Evolutionary conservation across 1,284 basidiomycete genomes (phyloP).

Genomic region (Austroboletus rostrupii): DNA sequence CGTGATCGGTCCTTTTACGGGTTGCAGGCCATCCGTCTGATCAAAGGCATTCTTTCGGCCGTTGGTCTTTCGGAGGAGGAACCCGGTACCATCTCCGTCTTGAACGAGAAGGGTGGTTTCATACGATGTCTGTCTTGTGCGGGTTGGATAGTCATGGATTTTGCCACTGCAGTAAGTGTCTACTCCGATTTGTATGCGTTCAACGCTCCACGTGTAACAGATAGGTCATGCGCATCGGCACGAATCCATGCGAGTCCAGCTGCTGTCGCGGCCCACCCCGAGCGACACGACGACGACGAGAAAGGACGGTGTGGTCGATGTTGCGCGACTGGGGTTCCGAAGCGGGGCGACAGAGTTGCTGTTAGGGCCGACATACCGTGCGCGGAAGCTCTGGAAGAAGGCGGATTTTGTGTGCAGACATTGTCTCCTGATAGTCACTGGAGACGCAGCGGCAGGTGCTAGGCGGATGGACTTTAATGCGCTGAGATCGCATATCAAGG

Average conservation of each 20-base stretch:
- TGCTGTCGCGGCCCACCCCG: conserved; percentile 20
- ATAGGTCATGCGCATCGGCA: conserved; percentile 62
- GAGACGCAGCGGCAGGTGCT: not conserved
- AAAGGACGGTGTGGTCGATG: not conserved
- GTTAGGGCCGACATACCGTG: conserved; percentile 21
- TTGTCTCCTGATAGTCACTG: conserved; percentile 31
- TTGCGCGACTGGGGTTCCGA: conserved; percentile 26
- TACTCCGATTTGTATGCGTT: not conserved
- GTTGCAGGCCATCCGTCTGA: conserved; percentile 41
- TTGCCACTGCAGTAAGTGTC: conserved; percentile 44
- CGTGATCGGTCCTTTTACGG: not conserved
- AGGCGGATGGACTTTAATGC: conserved; percentile 48
- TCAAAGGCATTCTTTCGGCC: conserved; percentile 36
- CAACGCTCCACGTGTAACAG: conserved; percentile 31
- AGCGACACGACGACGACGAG: not conserved
- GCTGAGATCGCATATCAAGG: conserved; percentile 54
- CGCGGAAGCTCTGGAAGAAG: conserved; percentile 28
- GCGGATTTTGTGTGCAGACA: conserved; percentile 52
- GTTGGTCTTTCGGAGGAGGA: conserved; percentile 33
- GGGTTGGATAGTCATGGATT: conserved; percentile 47
- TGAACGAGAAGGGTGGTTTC: conserved; percentile 31
- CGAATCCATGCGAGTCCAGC: conserved; percentile 43
- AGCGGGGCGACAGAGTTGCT: conserved; percentile 32
- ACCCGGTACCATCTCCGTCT: conserved; percentile 17
- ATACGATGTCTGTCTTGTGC: conserved; percentile 53